Evolutionary conservation across 768 basidiomycete species (phyloP).

Genomic region (Hortiboletus flavorubellus): DNA sequence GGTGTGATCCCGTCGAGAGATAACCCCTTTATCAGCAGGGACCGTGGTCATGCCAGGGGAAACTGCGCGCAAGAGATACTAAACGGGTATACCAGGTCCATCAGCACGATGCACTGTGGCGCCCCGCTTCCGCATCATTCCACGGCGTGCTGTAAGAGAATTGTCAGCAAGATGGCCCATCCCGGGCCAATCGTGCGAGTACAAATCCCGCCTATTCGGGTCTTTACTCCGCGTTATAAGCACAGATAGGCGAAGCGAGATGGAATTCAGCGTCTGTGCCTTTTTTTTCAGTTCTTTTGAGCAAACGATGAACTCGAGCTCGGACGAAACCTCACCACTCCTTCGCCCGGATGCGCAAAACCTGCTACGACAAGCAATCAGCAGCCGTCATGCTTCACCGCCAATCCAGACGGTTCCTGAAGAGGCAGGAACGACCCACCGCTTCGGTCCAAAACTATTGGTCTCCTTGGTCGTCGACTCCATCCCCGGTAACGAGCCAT

Average conservation of each 20-base stretch:
- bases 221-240: conserved; percentile 16
- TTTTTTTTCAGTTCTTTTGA: conserved; percentile 13
- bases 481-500: conserved; percentile 42
- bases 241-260: not conserved
- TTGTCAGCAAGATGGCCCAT: conserved; percentile 8
- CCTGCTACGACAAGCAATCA: conserved; percentile 5
- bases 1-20: conserved; percentile 1
- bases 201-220: conserved; percentile 9
- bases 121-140: conserved; percentile 20
- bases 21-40: conserved; percentile 6
- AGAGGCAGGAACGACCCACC: conserved; percentile 26
- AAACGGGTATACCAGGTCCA: conserved; percentile 5
- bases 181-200: not conserved
- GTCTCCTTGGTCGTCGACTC: conserved; percentile 52
- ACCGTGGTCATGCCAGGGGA: conserved; percentile 8
- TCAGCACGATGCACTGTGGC: conserved; percentile 26
- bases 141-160: not conserved
- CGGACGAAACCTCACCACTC: conserved; percentile 33
- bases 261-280: not conserved
- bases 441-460: conserved; percentile 36
- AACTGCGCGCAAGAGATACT: not conserved
- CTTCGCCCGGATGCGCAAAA: conserved; percentile 14
- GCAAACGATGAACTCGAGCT: conserved; percentile 11
- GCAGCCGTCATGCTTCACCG: conserved; percentile 5
- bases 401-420: conserved; percentile 20